These are phyloP conservation scores for Boletus subparvulus DNA, from an alignment of 768 basidiomycete species.

Conservation along the genomic window DNA sequence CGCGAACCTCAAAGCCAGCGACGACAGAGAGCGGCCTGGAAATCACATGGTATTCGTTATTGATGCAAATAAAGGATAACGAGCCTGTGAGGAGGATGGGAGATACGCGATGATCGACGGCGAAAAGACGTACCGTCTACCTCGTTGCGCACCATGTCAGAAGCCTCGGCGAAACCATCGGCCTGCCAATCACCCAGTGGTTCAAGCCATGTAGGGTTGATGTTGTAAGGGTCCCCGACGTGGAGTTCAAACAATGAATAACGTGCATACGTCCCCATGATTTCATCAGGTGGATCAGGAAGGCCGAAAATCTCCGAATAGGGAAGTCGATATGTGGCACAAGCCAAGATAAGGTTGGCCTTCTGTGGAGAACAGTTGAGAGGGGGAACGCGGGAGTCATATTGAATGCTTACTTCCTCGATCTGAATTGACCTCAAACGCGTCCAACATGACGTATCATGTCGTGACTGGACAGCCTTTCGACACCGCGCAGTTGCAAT, in stretches of 20 bases:
- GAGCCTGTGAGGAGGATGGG: constrained; percentile 21
- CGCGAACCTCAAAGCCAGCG: constrained; percentile 14
- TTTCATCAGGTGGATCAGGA: constrained; percentile 14
- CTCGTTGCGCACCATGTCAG: constrained; percentile 46
- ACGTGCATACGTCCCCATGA: constrained; percentile 2
- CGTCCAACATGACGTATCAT: constrained; percentile 20
- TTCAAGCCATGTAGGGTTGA: constrained; percentile 35
- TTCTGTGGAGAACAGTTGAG: constrained; percentile 14
- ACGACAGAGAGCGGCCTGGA: constrained; percentile 41
- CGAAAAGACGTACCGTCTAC: constrained; percentile 42
- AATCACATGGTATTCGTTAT: constrained; percentile 45
- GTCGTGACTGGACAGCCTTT: constrained; percentile 1
- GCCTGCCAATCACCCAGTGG: constrained; percentile 56
- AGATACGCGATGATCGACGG: not conserved
- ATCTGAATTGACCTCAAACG: constrained; percentile 21
- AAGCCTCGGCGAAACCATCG: constrained; percentile 45
- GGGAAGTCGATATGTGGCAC: constrained; percentile 36
- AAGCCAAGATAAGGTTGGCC: constrained; percentile 41
- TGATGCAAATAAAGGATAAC: constrained; percentile 38
- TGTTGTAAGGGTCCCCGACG: constrained; percentile 19
- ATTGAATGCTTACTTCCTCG: constrained; percentile 15
- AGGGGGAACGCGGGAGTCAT: not conserved
- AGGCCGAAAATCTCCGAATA: constrained; percentile 25
- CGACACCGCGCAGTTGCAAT: constrained; percentile 22
- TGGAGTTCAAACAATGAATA: constrained; percentile 28